A percentile compares a stretch with the other conserved stretches of the same genome.
These are phyloP conservation scores for Phytopythium boreale DNA, from an alignment of 352 stramenopile species.

Conservation along the genomic window DNA sequence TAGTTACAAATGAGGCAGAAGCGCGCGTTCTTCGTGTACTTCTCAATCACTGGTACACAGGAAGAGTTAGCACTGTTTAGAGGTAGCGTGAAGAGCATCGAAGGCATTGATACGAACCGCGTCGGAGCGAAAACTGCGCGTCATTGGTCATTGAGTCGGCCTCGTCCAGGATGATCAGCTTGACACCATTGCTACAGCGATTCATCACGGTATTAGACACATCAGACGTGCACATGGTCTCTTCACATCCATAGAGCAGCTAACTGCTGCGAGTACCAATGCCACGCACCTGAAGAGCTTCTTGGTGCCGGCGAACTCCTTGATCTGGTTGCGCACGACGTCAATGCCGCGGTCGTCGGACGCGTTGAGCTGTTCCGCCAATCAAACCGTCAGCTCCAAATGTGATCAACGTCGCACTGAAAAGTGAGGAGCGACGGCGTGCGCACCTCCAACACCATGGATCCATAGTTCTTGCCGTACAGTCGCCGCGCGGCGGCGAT, in stretches of 20 bases:
- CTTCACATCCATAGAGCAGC: neutral
- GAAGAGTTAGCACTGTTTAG: neutral
- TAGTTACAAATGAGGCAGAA: slow-evolving; percentile 99
- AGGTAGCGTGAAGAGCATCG: neutral
- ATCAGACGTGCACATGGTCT: neutral
- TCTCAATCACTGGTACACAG: slow-evolving; percentile 90
- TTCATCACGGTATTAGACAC: neutral
- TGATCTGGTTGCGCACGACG: slow-evolving; percentile 97
- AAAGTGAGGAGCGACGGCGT: too few relatives aligned
- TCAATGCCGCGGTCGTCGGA: slow-evolving; percentile 97
- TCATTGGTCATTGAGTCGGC: slow-evolving; percentile 98
- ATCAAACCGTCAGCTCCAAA: neutral
- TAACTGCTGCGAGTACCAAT: too few relatives aligned
- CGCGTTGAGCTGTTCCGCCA: slow-evolving; percentile 90
- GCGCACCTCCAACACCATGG: slow-evolving; percentile 91
- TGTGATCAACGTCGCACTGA: neutral
- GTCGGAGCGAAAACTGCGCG: slow-evolving; percentile 95
- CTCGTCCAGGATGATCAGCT: slow-evolving; percentile 98
- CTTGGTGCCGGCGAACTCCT: slow-evolving; percentile 97
- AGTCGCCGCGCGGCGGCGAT: slow-evolving; percentile 94
- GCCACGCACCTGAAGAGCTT: slow-evolving; percentile 89
- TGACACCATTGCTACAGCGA: slow-evolving; percentile 77
- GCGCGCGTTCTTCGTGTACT: slow-evolving; percentile 97
- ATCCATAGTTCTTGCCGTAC: slow-evolving; percentile 93
- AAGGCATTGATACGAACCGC: slow-evolving; percentile 30